phyloP scores from a whole-genome alignment of 106 monocot genomes.

The Platanthera guangdongensis region DNA sequence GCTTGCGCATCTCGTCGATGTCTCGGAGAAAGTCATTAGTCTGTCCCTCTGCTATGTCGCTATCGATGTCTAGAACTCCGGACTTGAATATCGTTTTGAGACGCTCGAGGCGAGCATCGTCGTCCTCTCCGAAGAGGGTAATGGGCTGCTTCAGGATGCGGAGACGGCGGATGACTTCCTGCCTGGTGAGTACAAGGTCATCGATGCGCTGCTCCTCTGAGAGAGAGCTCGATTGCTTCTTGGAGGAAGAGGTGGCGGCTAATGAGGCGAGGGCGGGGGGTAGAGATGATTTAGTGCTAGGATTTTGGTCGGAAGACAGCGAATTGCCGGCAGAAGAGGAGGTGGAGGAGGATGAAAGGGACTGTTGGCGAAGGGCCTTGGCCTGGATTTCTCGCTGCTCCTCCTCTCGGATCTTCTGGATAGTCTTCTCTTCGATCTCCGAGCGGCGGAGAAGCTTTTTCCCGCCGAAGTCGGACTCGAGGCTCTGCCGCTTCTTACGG shows the following conservation, averaged over 20 bases:
- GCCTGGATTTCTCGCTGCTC: slow-evolving; percentile 54
- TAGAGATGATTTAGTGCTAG: slow-evolving; percentile 13
- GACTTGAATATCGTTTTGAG: slow-evolving; percentile 74
- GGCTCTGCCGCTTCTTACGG: slow-evolving; percentile 55
- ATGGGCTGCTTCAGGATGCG: slow-evolving; percentile 87
- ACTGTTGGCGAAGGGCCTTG: slow-evolving; percentile 19
- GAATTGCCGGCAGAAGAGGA: slow-evolving; percentile 15
- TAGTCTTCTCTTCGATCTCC: slow-evolving; percentile 80
- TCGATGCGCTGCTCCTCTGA: slow-evolving; percentile 73
- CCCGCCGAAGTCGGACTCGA: slow-evolving; percentile 73
- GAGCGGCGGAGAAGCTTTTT: slow-evolving; percentile 88
- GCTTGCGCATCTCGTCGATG: slow-evolving; percentile 84
- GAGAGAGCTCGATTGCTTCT: slow-evolving; percentile 21
- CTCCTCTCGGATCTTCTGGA: slow-evolving; percentile 72
- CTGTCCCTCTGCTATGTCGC: slow-evolving; percentile 93
- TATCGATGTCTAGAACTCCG: slow-evolving; percentile 76
- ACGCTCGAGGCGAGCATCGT: slow-evolving; percentile 74
- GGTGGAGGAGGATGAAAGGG: slow-evolving; percentile 11
- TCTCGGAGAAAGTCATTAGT: slow-evolving; percentile 93
- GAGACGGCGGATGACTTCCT: slow-evolving; percentile 87
- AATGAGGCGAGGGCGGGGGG: slow-evolving; percentile 25
- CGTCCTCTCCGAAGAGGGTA: slow-evolving; percentile 94
- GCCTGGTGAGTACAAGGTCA: slow-evolving; percentile 68
- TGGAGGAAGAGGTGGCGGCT: slow-evolving; percentile 23
- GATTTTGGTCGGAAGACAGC: slow-evolving; percentile 19